phyloP scores from a whole-genome alignment of 2,329 filamentous ascomycete species.

The Remersonia thermophila region DNA sequence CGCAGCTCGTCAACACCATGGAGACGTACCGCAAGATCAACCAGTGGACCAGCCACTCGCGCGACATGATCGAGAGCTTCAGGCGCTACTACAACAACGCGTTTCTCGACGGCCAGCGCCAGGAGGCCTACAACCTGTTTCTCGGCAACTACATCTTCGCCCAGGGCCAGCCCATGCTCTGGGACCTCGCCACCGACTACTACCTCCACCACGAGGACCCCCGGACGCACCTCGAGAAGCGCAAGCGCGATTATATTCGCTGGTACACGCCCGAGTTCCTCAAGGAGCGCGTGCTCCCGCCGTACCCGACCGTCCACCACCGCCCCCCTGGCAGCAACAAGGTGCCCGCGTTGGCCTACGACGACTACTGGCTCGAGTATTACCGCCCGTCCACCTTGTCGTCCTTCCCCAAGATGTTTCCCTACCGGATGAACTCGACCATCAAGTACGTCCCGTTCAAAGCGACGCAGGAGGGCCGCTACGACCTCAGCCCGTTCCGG shows the following conservation, averaged over 20 bases:
- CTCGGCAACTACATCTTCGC: constrained; percentile 88
- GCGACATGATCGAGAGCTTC: constrained; percentile 98
- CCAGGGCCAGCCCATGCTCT: constrained; percentile 85
- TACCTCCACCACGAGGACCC: constrained; percentile 89
- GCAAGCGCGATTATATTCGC: constrained; percentile 61
- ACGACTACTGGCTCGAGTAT: constrained; percentile 97
- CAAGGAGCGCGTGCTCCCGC: constrained; percentile 47
- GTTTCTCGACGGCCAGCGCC: constrained; percentile 91
- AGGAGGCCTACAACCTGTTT: constrained; percentile 96
- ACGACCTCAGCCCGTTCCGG: constrained; percentile 80
- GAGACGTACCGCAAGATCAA: constrained; percentile 98
- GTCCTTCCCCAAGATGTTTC: constrained; percentile 83
- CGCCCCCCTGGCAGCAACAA: constrained; percentile 23
- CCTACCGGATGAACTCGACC: constrained; percentile 83
- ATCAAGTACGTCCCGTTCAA: constrained; percentile 71
- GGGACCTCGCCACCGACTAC: constrained; percentile 91
- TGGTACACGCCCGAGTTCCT: constrained; percentile 77
- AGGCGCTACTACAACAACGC: constrained; percentile 97
- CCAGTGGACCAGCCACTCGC: constrained; percentile 93
- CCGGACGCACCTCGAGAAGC: constrained; percentile 52
- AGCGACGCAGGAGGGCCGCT: constrained; percentile 57
- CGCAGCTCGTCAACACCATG: constrained; percentile 97
- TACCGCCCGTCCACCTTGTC: constrained; percentile 82
- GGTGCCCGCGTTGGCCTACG: constrained; percentile 49
- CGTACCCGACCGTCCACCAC: constrained; percentile 25